Evolutionary conservation across 257 asterid species (phyloP), one percentile per base, ranked within the genome.

Genomic region (Solanum sejunctum): DNA sequence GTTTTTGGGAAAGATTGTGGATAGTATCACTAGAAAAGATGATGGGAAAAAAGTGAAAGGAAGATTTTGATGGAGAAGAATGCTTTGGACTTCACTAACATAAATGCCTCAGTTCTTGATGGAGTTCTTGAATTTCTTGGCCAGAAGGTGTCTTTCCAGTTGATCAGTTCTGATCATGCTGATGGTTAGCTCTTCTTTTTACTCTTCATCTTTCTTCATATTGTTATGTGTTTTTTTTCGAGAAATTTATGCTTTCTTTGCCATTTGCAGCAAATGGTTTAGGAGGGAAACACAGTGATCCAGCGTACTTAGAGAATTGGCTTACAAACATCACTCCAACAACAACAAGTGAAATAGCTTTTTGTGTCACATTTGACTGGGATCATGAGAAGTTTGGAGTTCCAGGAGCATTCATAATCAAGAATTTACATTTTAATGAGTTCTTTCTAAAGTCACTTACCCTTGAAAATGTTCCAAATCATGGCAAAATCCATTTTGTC

Each of bases 381-480:
- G 88, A 72, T 32, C 39, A 32, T 39, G 86, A 88, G 47, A 91
- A 90, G 71, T 83, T 91, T 85, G 97, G 95, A 43, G 75, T 89
- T 64, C 98, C 98, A 0, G 95, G 93, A 52, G 98, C 97, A 13
- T 88, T 94, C 82, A 58, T 87, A 8, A 84, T 94, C 57, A 83
- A 86, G 10, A 94, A 94, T 86, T 79, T 43, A 67, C 98, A 95
- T 88, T 94, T 85, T 71, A 86, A 86, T 70, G 97, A 95, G 58
- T 95, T 95, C 88, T 93, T 88, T 89, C 95, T 93, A 87, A 92
- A 91, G 90, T 88, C 94, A 1, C 89, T 93, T 2, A 93, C 94
- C 21, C 95, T 95, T 23, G 93, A 93, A 87, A 86, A 89, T 39
- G 89, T 95, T 85, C 95, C 95, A n/a, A 92, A 89, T 7, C 95